phyloP scores from a whole-genome alignment of 169 alveolate species.

The Cryptosporidium baileyi region DNA sequence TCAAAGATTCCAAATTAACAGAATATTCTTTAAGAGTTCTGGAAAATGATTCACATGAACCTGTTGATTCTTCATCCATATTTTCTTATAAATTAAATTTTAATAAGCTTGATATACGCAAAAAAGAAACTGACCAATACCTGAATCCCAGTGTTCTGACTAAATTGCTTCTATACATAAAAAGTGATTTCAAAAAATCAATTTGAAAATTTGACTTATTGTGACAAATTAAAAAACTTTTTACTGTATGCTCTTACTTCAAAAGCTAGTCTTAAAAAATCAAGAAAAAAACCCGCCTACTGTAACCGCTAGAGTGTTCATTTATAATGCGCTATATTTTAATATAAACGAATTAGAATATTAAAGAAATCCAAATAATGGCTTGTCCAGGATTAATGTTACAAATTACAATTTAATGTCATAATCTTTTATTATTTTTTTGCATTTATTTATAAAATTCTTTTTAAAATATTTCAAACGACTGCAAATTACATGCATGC shows the following conservation, averaged over 20 bases:
- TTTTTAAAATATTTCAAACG: too few relatives aligned
- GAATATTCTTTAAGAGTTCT: constrained; percentile 7
- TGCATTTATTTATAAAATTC: background rate
- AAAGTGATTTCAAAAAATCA: too few relatives aligned
- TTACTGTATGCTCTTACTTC: too few relatives aligned
- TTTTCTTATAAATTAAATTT: too few relatives aligned
- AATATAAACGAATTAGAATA: background rate
- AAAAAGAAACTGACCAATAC: too few relatives aligned
- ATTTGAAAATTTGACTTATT: too few relatives aligned
- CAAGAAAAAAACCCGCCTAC: constrained; percentile 46
- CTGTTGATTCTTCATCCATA: constrained; percentile 41
- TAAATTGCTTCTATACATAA: too few relatives aligned
- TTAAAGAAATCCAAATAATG: background rate
- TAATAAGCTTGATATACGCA: too few relatives aligned
- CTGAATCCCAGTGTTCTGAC: too few relatives aligned
- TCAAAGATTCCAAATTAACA: background rate
- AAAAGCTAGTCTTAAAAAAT: too few relatives aligned
- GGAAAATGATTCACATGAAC: constrained; percentile 55
- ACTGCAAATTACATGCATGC: constrained; percentile 66
- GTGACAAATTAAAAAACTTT: too few relatives aligned
- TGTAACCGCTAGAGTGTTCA: background rate
- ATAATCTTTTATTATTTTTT: background rate
- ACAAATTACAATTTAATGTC: background rate
- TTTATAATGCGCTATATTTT: background rate
- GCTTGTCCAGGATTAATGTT: background rate